Evolutionary conservation across 176 grass and related monocot genomes (phyloP), one percentile per base, ranked within the genome.

Genomic region (Phoenix roebelenii): DNA sequence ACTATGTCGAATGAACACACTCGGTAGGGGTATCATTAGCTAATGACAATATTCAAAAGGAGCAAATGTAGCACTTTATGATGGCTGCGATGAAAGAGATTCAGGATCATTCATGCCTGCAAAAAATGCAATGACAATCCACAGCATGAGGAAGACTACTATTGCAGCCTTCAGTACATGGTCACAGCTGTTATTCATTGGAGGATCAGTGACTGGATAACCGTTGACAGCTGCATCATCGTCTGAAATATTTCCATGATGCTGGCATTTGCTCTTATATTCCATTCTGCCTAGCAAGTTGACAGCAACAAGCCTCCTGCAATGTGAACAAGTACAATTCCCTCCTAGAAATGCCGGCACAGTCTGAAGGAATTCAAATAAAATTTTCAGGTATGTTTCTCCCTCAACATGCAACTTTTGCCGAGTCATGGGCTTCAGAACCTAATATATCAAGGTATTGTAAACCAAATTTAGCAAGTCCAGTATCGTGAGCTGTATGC

Each of bases 371-470:
- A 92, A 80, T 49, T 98, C 87, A 0, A 72, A 75, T 57, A 98
- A 61, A 18, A 73, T 71, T 66, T 88, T 88, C 66, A 68, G 77
- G 76, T 92, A 98, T 52, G 78, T 61, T 66, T 98, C 87, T 62
- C 93, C 87, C 61, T 92, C 87, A 2, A 92, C 72, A 57, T 67
- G 73, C 60, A 92, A 55, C 72, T 92, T 98, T 73, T 98, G 76
- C 73, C 78, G 74, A 63, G 93, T 98, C 6, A 63, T 49, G 26
- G 85, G 84, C 56, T 88, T 98, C 66, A 98, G 63, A 25, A 92
- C 32, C 93, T 92, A 66, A 12, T 5, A 32, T 50, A 48, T 48
- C 67, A 59, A 76, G 70, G 0, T 1, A 48, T 20, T 74, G 18
- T 15, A 59, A 70, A 63, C 12, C 35, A 9, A 44, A 44, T 44